Evolutionary conservation across 2,329 filamentous ascomycete species (phyloP).

Genomic region (Penicillium sp.): DNA sequence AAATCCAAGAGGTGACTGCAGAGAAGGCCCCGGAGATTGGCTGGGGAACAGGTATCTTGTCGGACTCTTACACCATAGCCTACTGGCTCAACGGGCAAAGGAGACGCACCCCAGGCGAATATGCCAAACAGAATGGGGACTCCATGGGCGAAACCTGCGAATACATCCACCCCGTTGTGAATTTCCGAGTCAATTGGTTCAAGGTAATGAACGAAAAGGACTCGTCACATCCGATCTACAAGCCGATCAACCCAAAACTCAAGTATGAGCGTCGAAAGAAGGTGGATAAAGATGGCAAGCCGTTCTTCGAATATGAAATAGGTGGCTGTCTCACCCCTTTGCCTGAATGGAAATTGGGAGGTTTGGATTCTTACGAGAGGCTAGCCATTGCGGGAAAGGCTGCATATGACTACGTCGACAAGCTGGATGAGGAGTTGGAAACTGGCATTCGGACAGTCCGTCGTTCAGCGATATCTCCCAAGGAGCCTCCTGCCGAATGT

Average conservation of each 20-base stretch:
- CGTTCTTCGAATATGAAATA: constrained; percentile 22
- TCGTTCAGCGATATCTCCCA: background rate
- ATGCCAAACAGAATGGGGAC: constrained; percentile 15
- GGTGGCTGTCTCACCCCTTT: constrained; percentile 16
- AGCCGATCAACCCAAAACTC: constrained; percentile 14
- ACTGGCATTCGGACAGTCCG: constrained; percentile 15
- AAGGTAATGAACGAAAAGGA: constrained; percentile 10
- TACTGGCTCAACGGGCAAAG: constrained; percentile 28
- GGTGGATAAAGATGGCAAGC: constrained; percentile 14
- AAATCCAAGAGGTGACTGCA: background rate
- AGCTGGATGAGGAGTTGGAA: constrained; percentile 21
- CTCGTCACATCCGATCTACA: constrained; percentile 16
- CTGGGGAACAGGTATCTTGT: constrained; percentile 26
- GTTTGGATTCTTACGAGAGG: constrained; percentile 27
- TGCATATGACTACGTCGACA: constrained; percentile 25
- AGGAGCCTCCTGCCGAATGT: background rate
- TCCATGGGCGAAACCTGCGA: constrained; percentile 26
- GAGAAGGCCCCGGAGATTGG: constrained; percentile 17
- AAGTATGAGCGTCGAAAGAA: constrained; percentile 22
- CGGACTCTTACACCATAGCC: constrained; percentile 23
- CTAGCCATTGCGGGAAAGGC: constrained; percentile 21
- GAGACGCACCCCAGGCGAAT: constrained; percentile 25
- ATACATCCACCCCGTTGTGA: constrained; percentile 29
- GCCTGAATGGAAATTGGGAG: constrained; percentile 29
- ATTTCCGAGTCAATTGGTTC: constrained; percentile 23